Evolutionary conservation across 2,329 filamentous ascomycete genomes (phyloP), one percentile per base, ranked within the genome.

Genomic region (Calonectria crousiana): DNA sequence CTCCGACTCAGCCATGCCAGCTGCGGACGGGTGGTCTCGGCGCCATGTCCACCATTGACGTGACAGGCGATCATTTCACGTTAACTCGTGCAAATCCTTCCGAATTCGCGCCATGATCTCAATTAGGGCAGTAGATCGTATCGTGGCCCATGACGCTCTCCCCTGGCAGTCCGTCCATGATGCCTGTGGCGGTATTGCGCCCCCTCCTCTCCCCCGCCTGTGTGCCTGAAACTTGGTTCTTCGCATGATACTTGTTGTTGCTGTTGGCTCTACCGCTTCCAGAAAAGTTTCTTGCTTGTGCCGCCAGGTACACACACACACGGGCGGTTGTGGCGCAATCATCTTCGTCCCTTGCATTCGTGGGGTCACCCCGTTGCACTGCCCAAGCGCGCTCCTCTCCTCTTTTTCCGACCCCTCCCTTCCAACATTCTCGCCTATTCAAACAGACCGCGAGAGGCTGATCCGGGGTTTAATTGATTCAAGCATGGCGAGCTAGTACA

Each of bases 291-390:
- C 32, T 52, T 58, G 38, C 23, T 60, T 51, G 36, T 53, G 34
- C 56, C 53, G 60, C 58, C 51, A 28, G 49, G 49, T 26, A 68
- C 34, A 56, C 10, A 38, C 56, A 60, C 36, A 44, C 41, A 64
- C 52, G 56, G 38, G 26, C 71, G 71, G 73, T 67, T 71, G 73
- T 75, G 67, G 73, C 73, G 73, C 71, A 73, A 53, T 26, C 52
- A 26, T 41, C 16, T 41, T 32, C 23, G 62, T 67, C 44, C 73
- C 71, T 74, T 74, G 73, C 47, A 70, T 71, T 62, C 62, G 68
- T 30, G 68, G 68, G 49, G 60, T 64, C 47, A 36, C 18, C 18
- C 49, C 10, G 49, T 65, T 28, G 60, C 41, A 32, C 28, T 49
- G 60, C 38, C 60, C 60, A 65, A 65, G 60, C 60, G 38, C 41